phyloP scores from a whole-genome alignment of 768 basidiomycete species.

The Naematelia aurantialba region DNA sequence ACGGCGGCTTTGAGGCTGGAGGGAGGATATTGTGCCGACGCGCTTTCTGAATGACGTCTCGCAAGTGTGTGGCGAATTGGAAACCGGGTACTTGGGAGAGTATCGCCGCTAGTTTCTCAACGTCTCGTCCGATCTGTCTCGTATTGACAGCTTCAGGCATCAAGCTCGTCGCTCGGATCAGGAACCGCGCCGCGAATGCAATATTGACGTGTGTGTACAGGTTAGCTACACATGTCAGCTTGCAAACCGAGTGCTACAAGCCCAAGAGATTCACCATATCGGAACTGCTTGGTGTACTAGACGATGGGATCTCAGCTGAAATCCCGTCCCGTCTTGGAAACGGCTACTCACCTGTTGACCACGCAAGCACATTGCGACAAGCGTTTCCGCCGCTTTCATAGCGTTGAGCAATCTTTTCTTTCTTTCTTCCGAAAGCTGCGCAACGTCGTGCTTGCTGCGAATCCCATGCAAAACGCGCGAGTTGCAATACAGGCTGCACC shows the following conservation, averaged over 20 bases:
- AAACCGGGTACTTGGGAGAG: conserved; percentile 40
- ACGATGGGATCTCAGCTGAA: background rate
- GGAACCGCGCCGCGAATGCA: conserved; percentile 35
- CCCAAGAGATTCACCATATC: conserved; percentile 27
- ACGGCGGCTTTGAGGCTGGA: conserved; percentile 27
- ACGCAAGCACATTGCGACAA: conserved; percentile 25
- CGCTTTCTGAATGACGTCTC: conserved; percentile 34
- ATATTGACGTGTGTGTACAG: conserved; percentile 23
- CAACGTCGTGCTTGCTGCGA: conserved; percentile 28
- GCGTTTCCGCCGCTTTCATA: conserved; percentile 23
- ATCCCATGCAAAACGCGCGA: conserved; percentile 36
- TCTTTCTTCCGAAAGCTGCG: conserved; percentile 27
- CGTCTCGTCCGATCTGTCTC: conserved; percentile 34
- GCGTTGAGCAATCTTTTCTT: conserved; percentile 29
- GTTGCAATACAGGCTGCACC: conserved; percentile 25
- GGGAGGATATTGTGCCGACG: conserved; percentile 33
- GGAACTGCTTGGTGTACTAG: conserved; percentile 31
- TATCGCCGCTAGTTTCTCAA: conserved; percentile 30
- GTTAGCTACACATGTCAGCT: conserved; percentile 22
- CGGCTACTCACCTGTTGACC: conserved; percentile 26
- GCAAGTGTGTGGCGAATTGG: conserved; percentile 34
- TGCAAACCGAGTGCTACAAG: background rate
- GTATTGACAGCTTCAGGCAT: conserved; percentile 33
- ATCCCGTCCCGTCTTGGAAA: too few relatives aligned
- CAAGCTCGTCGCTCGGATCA: conserved; percentile 38